Evolutionary conservation across 495 filamentous ascomycete genomes (phyloP).

Genomic region (Recurvomyces mirabilis): DNA sequence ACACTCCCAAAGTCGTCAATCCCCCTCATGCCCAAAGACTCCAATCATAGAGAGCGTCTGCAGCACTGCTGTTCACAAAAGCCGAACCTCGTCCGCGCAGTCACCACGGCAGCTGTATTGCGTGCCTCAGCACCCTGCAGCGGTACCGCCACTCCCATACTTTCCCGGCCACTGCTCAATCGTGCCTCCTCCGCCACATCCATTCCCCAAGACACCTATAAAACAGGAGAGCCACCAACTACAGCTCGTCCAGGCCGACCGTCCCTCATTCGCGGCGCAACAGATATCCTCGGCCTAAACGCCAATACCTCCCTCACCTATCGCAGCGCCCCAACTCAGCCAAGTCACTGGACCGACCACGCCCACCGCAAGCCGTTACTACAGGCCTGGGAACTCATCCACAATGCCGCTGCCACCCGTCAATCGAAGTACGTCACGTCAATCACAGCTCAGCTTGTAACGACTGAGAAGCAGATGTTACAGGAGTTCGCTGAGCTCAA

Average conservation of each 20-base stretch:
- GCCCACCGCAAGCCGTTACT: conserved; percentile 3
- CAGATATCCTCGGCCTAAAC: conserved; percentile 1
- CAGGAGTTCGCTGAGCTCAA: neutral
- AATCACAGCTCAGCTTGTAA: neutral
- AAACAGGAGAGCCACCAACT: neutral
- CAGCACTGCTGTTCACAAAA: no score
- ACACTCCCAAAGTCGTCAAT: no score
- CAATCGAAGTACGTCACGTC: neutral
- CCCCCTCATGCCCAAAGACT: no score
- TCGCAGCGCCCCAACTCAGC: neutral
- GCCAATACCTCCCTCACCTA: neutral
- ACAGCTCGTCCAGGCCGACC: neutral
- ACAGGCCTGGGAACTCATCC: conserved; percentile 4
- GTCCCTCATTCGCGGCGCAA: conserved; percentile 7
- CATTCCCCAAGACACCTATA: neutral
- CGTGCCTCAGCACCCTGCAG: neutral
- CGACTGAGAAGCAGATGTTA: neutral
- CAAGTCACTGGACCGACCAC: conserved; percentile 13
- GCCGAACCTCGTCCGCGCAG: neutral
- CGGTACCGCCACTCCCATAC: neutral
- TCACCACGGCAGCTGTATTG: neutral
- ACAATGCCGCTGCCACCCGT: neutral
- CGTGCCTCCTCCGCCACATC: neutral
- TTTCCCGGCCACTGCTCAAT: neutral
- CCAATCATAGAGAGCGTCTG: no score